Base-by-base conservation (phyloP, 2,329 filamentous ascomycete species). In the Verticillium alfalfae region DNA sequence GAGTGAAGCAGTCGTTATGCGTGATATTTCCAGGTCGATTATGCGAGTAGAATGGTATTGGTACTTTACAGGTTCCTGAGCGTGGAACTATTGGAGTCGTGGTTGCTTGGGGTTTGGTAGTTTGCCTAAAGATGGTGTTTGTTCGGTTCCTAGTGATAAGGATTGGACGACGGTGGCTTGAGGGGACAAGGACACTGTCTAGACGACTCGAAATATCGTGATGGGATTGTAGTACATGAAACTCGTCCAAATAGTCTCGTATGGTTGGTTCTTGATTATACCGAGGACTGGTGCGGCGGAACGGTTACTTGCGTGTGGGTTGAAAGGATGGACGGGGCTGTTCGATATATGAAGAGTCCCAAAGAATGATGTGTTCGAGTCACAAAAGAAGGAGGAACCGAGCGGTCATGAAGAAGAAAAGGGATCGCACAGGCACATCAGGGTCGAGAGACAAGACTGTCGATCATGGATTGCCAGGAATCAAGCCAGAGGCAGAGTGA, bases 361-460 rank as follows among this genome's bases (percentile, higher is more conserved):
- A 73, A 31, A 77, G 73, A 75, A 72, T 70, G 71, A 69, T 68
- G 68, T 72, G 69, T 41, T 71, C 75, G 73, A 80, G 75, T 74
- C 74, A 76, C 69, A 74, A 79, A 79, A 76, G 74, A 79, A 79
- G 76, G 73, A 79, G 78, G 78, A 80, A 78, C 76, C 76, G 74
- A 76, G 77, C 76, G 75, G 75, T 74, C 75, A 78, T 77, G 73
- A 76, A 77, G 76, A 74, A 74, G 73, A 76, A 75, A 76, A 72
- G 72, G 58, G 45, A 78, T 76, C 74, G 79, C 72, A 74, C 67
- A 68, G 66, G 58, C 58, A 59, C 58, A 69, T 72, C 72, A 72
- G 73, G 75, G 76, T 75, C 73, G 72, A 79, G 68, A 74, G 72
- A 56, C 54, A 56, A 34, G 54, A 56, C 54, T 56, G 54, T 22